Evolutionary conservation across 2,329 filamentous ascomycete genomes (phyloP), one percentile per base, ranked within the genome.

Genomic region (Gaeumannomyces tritici): DNA sequence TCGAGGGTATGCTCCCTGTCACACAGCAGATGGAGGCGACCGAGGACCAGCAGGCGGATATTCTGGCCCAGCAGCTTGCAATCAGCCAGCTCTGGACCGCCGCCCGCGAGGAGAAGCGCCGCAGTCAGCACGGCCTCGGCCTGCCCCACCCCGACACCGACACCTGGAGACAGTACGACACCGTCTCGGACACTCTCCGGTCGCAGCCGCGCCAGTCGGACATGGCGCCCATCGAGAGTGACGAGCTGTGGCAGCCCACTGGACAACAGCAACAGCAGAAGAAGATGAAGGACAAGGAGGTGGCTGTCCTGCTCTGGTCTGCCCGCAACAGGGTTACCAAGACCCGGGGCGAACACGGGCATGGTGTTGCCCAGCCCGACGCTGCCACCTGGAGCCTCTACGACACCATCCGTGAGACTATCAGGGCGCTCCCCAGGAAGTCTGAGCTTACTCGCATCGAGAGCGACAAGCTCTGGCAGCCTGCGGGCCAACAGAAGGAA

Each of bases 1-100:
- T 74, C 26, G 69, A 69, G 65, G 70, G 72, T 29, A 33, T 47
- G 9, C 9, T 56, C 13, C 55, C 55, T 1, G 27, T n/a, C 18
- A 1, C 42, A 21, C 42, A 51, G 1, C 42, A 21, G 42, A 51
- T n/a, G 42, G 33, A 15, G 42, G 33, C 12, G 33, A 35, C 3
- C 11, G 42, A n/a, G 42, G 35, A 60, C 35, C 33, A 60, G 9
- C 33, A 60, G 26, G 58, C 42, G 58, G 24, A 51, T 26, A 18
- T 67, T 70, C 64, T 55, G 28, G 63, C 60, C 62, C 55, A 42
- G 64, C 27, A 29, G 15, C 35, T 35, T 62, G 54, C 62, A 27
- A 28, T 58, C 24, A n/a, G 60, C 11, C 55, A 60, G 15, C 62
- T 67, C 51, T 67, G 66, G 66, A 59, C 63, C 18, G 62, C 60